Evolutionary conservation across 2,329 filamentous ascomycete genomes (phyloP).

Genomic region (Aspergillus amoenus): DNA sequence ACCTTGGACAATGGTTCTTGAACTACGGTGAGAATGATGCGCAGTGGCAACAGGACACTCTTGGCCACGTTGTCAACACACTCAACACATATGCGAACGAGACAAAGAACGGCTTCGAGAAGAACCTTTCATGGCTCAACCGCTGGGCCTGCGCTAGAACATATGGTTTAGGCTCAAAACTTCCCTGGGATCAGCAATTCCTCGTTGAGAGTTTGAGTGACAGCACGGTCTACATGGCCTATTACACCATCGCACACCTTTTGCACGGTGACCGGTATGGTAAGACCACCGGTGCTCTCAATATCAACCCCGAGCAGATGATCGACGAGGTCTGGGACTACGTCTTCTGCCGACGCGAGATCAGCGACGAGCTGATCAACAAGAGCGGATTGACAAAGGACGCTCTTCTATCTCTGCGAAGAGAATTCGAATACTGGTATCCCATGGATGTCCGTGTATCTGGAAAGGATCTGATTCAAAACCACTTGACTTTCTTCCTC

Average conservation of each 20-base stretch:
- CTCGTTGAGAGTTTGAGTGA: slow-evolving; percentile 91
- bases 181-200: slow-evolving; percentile 90
- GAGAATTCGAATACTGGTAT: slow-evolving; percentile 97
- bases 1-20: slow-evolving; percentile 96
- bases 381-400: slow-evolving; percentile 71
- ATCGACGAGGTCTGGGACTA: slow-evolving; percentile 96
- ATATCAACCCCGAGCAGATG: slow-evolving; percentile 81
- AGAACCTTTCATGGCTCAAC: slow-evolving; percentile 86
- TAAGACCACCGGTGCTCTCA: slow-evolving; percentile 64
- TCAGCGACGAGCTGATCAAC: slow-evolving; percentile 63
- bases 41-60: slow-evolving; percentile 74
- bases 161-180: slow-evolving; percentile 87
- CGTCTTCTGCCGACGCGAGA: slow-evolving; percentile 75
- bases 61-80: slow-evolving; percentile 69
- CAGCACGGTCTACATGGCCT: slow-evolving; percentile 78
- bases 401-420: slow-evolving; percentile 74
- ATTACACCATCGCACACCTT: slow-evolving; percentile 60
- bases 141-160: slow-evolving; percentile 93
- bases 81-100: slow-evolving; percentile 79
- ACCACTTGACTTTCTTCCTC: slow-evolving; percentile 93
- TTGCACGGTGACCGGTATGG: slow-evolving; percentile 88
- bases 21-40: slow-evolving; percentile 85
- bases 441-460: slow-evolving; percentile 84
- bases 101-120: slow-evolving; percentile 76
- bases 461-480: slow-evolving; percentile 90